Conservation (phyloP, 2,329 filamentous ascomycete genomes). For the Pleurostoma richardsiae region DNA sequence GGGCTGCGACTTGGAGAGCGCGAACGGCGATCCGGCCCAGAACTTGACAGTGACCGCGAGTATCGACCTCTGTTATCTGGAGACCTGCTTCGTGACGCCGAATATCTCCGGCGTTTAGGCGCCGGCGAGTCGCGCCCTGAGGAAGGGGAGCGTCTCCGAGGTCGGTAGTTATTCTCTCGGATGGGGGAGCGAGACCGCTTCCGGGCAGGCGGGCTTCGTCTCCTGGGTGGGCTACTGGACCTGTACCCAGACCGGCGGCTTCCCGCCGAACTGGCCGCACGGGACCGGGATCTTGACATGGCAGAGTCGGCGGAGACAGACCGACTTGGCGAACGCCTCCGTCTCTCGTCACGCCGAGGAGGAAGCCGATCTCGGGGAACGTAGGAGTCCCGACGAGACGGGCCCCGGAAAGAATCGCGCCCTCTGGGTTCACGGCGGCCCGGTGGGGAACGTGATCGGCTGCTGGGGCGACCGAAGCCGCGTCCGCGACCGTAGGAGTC, state of each 20-base stretch:
- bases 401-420: conserved; percentile 29
- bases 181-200: conserved; percentile 30
- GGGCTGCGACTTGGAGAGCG: conserved; percentile 27
- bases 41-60: conserved; percentile 31
- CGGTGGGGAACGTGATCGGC: conserved; percentile 43
- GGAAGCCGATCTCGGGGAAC: conserved; percentile 43
- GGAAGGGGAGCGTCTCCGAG: conserved; percentile 20
- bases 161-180: conserved; percentile 17
- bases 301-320: conserved; percentile 23
- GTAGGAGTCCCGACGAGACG: conserved; percentile 42
- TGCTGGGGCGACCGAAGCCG: conserved; percentile 36
- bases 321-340: conserved; percentile 35
- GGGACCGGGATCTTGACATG: conserved; percentile 28
- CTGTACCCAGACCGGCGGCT: conserved; percentile 21
- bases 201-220: conserved; percentile 17
- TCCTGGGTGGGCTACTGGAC: conserved; percentile 23
- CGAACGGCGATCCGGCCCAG: conserved; percentile 29
- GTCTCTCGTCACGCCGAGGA: conserved; percentile 29
- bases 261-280: conserved; percentile 19
- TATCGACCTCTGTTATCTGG: conserved; percentile 30
- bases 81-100: conserved; percentile 42
- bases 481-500: conserved; percentile 39
- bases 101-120: conserved; percentile 46
- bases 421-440: conserved; percentile 37
- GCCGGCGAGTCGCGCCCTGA: conserved; percentile 31